Conservation (phyloP, 1,139 yeast species). For the Hyphopichia fennica region DNA sequence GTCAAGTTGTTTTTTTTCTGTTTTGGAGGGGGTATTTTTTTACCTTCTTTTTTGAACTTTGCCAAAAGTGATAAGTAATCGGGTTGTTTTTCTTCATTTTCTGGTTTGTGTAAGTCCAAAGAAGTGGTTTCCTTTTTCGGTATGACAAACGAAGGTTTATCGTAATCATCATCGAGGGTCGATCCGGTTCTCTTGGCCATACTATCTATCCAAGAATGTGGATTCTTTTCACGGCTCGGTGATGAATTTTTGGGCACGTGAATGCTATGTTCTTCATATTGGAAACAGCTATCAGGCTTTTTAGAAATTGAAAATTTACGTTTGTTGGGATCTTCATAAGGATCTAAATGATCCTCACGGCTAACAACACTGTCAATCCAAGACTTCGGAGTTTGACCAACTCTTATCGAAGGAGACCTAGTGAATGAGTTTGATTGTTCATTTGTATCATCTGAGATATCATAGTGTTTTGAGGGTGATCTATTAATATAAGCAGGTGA, state of each 20-base stretch:
- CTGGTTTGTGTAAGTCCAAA: constrained; percentile 1
- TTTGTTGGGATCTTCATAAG: background rate
- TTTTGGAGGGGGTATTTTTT: background rate
- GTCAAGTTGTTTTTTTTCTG: background rate
- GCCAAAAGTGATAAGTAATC: constrained; percentile 2
- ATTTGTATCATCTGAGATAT: background rate
- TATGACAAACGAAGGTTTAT: constrained; percentile 2
- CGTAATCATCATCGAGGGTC: background rate
- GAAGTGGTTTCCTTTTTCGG: constrained; percentile 3
- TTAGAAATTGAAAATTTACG: constrained; percentile 1
- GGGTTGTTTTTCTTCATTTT: background rate
- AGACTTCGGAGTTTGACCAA: constrained; percentile 4
- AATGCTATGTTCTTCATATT: background rate
- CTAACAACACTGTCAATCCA: constrained; percentile 9
- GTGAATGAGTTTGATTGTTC: background rate
- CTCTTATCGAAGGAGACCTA: constrained; percentile 1
- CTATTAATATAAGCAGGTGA: background rate
- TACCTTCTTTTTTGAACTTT: constrained; percentile 1
- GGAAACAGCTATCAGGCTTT: background rate
- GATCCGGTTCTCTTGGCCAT: constrained; percentile 5
- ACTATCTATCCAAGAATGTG: constrained; percentile 21
- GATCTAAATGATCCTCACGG: background rate
- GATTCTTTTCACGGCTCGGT: constrained; percentile 11
- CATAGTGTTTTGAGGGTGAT: background rate
- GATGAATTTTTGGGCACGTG: background rate